Conservation (phyloP, 306 rosid species). For the Castanospermum australe region DNA sequence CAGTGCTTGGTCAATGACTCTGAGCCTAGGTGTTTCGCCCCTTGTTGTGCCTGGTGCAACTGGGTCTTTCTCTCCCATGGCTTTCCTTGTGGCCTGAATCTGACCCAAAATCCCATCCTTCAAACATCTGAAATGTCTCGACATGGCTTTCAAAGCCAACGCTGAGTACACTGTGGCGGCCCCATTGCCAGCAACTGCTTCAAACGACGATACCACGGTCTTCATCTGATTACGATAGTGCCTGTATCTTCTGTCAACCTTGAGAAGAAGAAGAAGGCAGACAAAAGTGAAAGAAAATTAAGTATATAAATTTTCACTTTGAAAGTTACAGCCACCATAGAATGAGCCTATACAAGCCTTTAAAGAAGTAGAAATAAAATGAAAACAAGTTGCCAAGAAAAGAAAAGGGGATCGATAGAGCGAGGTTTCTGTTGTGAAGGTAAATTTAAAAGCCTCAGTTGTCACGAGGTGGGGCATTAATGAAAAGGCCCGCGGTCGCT, state of each 20-base stretch:
- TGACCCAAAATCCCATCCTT: conserved; percentile 78
- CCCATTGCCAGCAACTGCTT: conserved; percentile 73
- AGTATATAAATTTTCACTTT: not conserved
- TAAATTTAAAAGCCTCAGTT: conserved; percentile 13
- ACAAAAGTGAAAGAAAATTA: conserved; percentile 2
- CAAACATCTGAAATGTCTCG: conserved; percentile 74
- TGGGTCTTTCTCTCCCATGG: conserved; percentile 86
- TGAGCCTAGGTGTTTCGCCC: conserved; percentile 91
- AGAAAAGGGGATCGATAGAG: not conserved
- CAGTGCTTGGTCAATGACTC: conserved; percentile 70
- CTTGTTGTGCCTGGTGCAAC: conserved; percentile 69
- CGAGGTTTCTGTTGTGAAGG: not conserved
- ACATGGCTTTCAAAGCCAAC: conserved; percentile 88
- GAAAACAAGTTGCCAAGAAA: conserved; percentile 10
- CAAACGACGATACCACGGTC: conserved; percentile 76
- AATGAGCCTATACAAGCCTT: not conserved
- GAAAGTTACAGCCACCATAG: not conserved
- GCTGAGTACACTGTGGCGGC: conserved; percentile 84
- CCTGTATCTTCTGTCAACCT: conserved; percentile 92
- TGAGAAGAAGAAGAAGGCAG: not conserved
- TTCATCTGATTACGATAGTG: conserved; percentile 90
- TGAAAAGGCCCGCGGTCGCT: conserved; percentile 54
- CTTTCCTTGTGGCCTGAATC: conserved; percentile 57
- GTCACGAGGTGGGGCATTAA: conserved; percentile 44
- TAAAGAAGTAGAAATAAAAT: not conserved